These are phyloP conservation scores for Ascodesmis nigricans DNA, from an alignment of 495 filamentous ascomycete genomes.

Conservation along the genomic window DNA sequence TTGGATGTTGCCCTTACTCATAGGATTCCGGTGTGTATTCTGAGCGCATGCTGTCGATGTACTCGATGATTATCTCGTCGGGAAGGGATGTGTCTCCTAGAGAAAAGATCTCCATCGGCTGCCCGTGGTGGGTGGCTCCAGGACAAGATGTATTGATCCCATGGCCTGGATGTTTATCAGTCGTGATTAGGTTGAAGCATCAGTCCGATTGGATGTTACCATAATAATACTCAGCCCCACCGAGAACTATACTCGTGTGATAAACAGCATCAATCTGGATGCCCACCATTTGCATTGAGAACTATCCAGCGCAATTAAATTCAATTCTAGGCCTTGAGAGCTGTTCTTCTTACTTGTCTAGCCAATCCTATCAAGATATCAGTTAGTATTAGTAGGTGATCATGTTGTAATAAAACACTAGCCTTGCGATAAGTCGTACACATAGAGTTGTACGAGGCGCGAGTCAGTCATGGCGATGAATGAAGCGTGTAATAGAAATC, in stretches of 20 bases:
- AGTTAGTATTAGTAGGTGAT: slow-evolving; percentile 1
- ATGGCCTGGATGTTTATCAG: slow-evolving; percentile 18
- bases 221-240: slow-evolving; percentile 54
- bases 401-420: slow-evolving; percentile 21
- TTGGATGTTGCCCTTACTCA: slow-evolving; percentile 2
- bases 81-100: slow-evolving; percentile 63
- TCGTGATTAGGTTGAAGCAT: slow-evolving; percentile 25
- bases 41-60: slow-evolving; percentile 57
- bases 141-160: slow-evolving; percentile 64
- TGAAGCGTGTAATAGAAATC: too few species aligned
- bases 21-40: slow-evolving; percentile 58
- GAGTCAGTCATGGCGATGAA: slow-evolving; percentile 3
- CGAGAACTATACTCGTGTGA: slow-evolving; percentile 70
- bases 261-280: slow-evolving; percentile 75
- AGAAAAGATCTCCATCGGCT: slow-evolving; percentile 50
- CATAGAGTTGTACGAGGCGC: slow-evolving; percentile 47
- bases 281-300: slow-evolving; percentile 23
- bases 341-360: neutral
- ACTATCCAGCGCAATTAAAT: slow-evolving; percentile 5
- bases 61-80: slow-evolving; percentile 67
- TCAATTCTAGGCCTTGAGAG: neutral
- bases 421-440: slow-evolving; percentile 81
- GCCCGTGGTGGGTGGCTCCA: slow-evolving; percentile 66
- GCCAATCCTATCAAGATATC: slow-evolving; percentile 8
- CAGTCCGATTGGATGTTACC: slow-evolving; percentile 27